Conservation (phyloP, 2,329 filamentous ascomycete species). For the Neonectria punicea region DNA sequence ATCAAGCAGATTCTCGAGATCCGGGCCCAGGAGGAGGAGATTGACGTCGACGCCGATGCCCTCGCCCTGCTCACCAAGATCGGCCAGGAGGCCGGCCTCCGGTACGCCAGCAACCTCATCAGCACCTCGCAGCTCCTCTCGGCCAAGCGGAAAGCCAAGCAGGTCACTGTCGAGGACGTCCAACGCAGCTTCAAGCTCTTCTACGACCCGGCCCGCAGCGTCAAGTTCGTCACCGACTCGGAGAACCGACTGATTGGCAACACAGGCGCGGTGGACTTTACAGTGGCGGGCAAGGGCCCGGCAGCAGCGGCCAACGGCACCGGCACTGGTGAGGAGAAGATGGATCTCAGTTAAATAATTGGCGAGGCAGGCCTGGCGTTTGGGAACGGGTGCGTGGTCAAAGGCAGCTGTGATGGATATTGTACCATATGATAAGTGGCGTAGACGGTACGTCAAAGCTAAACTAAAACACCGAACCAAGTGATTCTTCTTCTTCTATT, state of each 20-base stretch:
- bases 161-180: conserved; percentile 88
- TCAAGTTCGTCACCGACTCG: conserved; percentile 89
- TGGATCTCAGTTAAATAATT: conserved; percentile 56
- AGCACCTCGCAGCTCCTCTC: conserved; percentile 90
- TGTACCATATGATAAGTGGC: conserved; percentile 45
- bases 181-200: conserved; percentile 94
- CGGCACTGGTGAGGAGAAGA: conserved; percentile 55
- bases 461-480: conserved; percentile 23
- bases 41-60: conserved; percentile 90
- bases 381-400: conserved; percentile 36
- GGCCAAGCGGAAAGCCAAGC: conserved; percentile 85
- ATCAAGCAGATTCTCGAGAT: conserved; percentile 93
- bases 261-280: conserved; percentile 80
- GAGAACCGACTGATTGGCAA: conserved; percentile 95
- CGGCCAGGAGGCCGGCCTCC: conserved; percentile 87
- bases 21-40: conserved; percentile 93
- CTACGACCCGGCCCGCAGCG: conserved; percentile 88
- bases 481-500: conserved; percentile 23
- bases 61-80: conserved; percentile 95
- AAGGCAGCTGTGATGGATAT: conserved; percentile 37
- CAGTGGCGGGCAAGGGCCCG: conserved; percentile 59
- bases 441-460: conserved; percentile 36
- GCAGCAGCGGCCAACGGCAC: conserved; percentile 31
- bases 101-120: conserved; percentile 98
- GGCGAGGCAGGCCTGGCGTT: conserved; percentile 47